Evolutionary conservation across 2,329 filamentous ascomycete species (phyloP), one percentile per base, ranked within the genome.

Genomic region (Karstenula rhodostoma): DNA sequence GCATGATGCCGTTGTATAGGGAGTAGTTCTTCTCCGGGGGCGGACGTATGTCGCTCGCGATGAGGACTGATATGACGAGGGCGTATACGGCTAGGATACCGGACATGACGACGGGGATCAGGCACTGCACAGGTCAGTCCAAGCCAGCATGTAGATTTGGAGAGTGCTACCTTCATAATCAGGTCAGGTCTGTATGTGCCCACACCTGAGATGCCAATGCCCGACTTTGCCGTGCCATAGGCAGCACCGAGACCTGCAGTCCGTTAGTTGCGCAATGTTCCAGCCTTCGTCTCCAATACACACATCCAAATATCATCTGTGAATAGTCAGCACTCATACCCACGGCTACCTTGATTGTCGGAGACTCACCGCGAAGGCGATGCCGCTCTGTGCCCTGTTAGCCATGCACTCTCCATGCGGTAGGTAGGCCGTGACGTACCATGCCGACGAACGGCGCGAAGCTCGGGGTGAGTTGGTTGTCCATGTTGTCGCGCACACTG

Each of bases 21-120:
- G 89, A 93, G 82, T 96, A 97, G 75, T 85, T 85, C 67, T 85
- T 82, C 22, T 81, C 81, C 17, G 86, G 84, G 59, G 90, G 90
- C 29, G 93, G 91, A 52, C 85, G 86, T 78, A 98, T 88, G 78
- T 97, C 93, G 79, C 93, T 90, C 58, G 93, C 92, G 78, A 99
- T 99, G 69, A 99, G 87, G 74, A 99, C 95, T 19, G 94, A 91
- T 70, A 99, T 94, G 73, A 99, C 95, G 70, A 99, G 91, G 54
- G 94, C 92, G 82, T 99, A 99, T 69, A 99, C 95, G 60, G 95
- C 95, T 74, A 99, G 93, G 77, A 99, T 99, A 87, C 95, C 95
- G 71, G 95, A 96, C 95, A 99, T 99, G 84, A 99, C 90, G 67
- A 95, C 91, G 64, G 92, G 91, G 69, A 94, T 94, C 56, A 94